Base-by-base conservation (phyloP, 108 stramenopile genomes). In the Asterionellopsis glacialis region DNA sequence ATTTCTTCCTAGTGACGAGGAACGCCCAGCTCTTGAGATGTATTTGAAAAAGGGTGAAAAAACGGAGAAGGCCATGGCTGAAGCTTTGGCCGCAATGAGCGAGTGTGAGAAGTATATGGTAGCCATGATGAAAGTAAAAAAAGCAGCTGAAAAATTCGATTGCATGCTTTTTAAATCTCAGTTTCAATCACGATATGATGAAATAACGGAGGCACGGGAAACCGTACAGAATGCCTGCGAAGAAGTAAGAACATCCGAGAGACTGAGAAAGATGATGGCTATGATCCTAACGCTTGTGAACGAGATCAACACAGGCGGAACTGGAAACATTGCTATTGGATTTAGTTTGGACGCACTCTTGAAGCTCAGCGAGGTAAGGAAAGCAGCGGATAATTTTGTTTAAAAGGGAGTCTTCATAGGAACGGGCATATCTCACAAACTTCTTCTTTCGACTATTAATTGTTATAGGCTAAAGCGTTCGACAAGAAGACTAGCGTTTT, bases 401-500 rank as follows among this genome's bases (percentile, higher is more conserved):
- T 24, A 40, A 16, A 23, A 47, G 26, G 11, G 9, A 15, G 1
- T 19, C 9, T 44, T 16, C 0, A 55, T 48, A 43, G 10, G 47
- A 24, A 49, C 16, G n/a, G 1, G 3, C 12, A 22, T 39, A 41
- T 55, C 55, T 39, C 41, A 13, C 38, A n/a, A 24, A 11, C n/a
- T 55, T 47, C 60, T 55, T 33, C 22, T 54, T 42, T 42, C 38
- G 18, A 33, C 39, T 40, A 13, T 47, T 51, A 0, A 57, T 21
- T 53, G 33, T 5, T 33, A 41, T 51, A 89, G 80, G 93, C 96
- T 53, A 98, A 98, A 75, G 96, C 96, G 0, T 91, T 90, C 69
- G 97, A 98, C 71, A 89, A 90, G 73, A 96, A 95, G 76, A 98
- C 97, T 13, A 92, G 88, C 55, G 91, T 98, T 40, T 75, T 98